These are phyloP conservation scores for Candida xiaguanensis DNA, from an alignment of 805 yeast species.

Conservation along the genomic window DNA sequence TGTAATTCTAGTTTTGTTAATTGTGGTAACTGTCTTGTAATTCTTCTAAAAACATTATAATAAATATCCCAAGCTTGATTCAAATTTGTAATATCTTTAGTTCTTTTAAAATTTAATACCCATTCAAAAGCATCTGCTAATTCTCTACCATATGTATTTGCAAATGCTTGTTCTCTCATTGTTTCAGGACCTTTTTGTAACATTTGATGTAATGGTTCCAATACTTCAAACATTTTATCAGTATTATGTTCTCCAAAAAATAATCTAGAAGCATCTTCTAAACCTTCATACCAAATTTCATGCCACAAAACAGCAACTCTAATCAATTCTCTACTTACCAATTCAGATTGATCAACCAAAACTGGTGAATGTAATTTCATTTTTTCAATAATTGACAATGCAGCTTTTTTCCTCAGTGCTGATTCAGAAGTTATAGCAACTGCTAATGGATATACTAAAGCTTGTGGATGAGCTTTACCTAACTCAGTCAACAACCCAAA, in stretches of 20 bases:
- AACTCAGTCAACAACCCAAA: conserved; percentile 78
- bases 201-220: conserved; percentile 86
- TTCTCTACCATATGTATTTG: conserved; percentile 91
- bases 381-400: conserved; percentile 83
- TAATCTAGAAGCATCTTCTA: conserved; percentile 92
- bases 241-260: conserved; percentile 94
- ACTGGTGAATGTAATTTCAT: conserved; percentile 85
- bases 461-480: conserved; percentile 96
- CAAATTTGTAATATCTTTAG: conserved; percentile 81
- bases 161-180: conserved; percentile 86
- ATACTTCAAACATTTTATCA: conserved; percentile 87
- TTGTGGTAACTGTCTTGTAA: conserved; percentile 85
- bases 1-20: conserved; percentile 82
- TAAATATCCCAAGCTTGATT: conserved; percentile 98
- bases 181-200: conserved; percentile 88
- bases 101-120: conserved; percentile 80
- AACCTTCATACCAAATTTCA: conserved; percentile 96
- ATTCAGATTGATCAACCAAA: conserved; percentile 86
- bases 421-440: conserved; percentile 96
- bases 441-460: conserved; percentile 89
- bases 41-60: conserved; percentile 87
- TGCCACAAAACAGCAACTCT: conserved; percentile 97
- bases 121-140: conserved; percentile 90
- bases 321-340: conserved; percentile 90
- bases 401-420: conserved; percentile 85